phyloP scores from a whole-genome alignment of 1,284 basidiomycete species.

The Ustilago curta region DNA sequence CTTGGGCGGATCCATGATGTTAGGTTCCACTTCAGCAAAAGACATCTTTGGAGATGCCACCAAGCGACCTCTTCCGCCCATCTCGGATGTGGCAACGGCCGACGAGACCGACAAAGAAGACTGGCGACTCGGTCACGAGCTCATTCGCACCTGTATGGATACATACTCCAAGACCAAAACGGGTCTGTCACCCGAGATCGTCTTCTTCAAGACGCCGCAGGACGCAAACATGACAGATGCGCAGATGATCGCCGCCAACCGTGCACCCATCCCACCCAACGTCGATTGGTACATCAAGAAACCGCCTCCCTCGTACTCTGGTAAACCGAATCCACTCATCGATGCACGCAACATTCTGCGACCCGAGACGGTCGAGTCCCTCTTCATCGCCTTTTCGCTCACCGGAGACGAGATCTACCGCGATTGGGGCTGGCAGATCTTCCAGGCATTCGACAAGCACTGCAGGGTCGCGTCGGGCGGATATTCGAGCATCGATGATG shows the following conservation, averaged over 20 bases:
- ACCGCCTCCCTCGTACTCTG: constrained; percentile 35
- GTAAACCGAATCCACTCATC: constrained; percentile 72
- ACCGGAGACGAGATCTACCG: constrained; percentile 87
- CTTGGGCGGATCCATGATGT: constrained; percentile 88
- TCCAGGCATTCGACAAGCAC: constrained; percentile 87
- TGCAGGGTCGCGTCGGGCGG: constrained; percentile 82
- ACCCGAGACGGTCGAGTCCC: constrained; percentile 92
- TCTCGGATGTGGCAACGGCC: constrained; percentile 74
- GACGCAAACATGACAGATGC: constrained; percentile 30
- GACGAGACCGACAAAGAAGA: constrained; percentile 75
- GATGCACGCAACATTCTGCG: constrained; percentile 89
- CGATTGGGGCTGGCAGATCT: constrained; percentile 88
- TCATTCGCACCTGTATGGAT: constrained; percentile 85
- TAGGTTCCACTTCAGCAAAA: constrained; percentile 75
- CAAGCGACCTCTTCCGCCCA: constrained; percentile 44
- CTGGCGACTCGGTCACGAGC: constrained; percentile 82
- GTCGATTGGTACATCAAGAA: constrained; percentile 67
- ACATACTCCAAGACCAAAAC: constrained; percentile 84
- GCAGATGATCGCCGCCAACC: constrained; percentile 26
- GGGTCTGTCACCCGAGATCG: constrained; percentile 72
- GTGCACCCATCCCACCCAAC: constrained; percentile 26
- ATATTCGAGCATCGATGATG: constrained; percentile 86
- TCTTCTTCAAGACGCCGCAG: constrained; percentile 54
- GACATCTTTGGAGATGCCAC: constrained; percentile 34
- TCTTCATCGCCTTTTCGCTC: constrained; percentile 85